A percentile compares a stretch with the other conserved stretches of the same genome.
Evolutionary conservation across 257 asterid species (phyloP).

Genomic region (Nicotiana tabacum): DNA sequence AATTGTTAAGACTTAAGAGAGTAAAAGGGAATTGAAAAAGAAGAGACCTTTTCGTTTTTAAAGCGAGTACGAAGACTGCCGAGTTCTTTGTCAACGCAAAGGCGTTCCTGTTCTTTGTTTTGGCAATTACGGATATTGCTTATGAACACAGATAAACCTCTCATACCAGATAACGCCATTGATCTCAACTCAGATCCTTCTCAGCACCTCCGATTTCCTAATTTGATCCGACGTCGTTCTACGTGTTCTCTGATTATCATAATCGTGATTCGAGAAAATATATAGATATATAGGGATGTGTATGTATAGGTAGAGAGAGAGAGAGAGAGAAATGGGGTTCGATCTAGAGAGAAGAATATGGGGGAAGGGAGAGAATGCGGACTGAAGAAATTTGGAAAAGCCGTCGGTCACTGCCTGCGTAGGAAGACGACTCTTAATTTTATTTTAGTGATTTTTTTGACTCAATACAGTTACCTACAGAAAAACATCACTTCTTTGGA

Average conservation of each 20-base stretch:
- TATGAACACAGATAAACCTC: constrained; percentile 96
- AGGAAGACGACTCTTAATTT: constrained; percentile 37
- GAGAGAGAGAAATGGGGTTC: constrained; percentile 20
- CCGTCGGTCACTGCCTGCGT: constrained; percentile 35
- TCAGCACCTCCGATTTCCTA: neutral
- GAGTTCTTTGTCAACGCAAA: constrained; percentile 96
- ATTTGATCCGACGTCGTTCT: constrained; percentile 45
- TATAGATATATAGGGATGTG: neutral
- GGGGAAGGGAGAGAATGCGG: constrained; percentile 22
- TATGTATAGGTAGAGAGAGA: constrained; percentile 19
- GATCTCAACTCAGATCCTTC: constrained; percentile 37
- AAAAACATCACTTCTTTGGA: neutral
- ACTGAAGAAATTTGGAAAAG: constrained; percentile 33
- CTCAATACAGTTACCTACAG: neutral
- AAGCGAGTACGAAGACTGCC: constrained; percentile 88
- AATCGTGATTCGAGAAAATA: neutral
- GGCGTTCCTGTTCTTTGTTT: constrained; percentile 94
- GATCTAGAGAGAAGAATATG: constrained; percentile 51
- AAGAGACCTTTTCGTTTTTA: constrained; percentile 74
- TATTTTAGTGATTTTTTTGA: neutral
- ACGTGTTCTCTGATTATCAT: too few species aligned
- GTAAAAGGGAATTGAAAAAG: neutral
- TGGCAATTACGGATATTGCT: constrained; percentile 94
- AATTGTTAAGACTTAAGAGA: too few species aligned
- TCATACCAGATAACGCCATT: constrained; percentile 99